Percentiles rank a stretch among this genome's conserved stretches.
Evolutionary conservation across 345 rosid genomes (phyloP).

Genomic region (Conringia planisiliqua): DNA sequence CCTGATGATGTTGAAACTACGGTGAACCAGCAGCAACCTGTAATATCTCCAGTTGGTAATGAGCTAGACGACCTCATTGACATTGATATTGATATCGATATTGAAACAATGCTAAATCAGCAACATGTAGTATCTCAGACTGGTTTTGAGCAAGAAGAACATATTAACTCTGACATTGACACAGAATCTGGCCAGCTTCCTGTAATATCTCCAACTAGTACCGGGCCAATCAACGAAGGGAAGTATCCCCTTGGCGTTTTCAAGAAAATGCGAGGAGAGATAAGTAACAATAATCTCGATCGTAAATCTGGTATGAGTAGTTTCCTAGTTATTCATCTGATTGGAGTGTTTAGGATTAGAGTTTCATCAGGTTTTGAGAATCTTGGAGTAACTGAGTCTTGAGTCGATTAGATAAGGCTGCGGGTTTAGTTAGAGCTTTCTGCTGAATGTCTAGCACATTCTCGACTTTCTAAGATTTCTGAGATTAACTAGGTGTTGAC

Average conservation of each 20-base stretch:
- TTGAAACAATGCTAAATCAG: conserved; percentile 9
- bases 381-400: not conserved
- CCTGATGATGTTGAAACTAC: conserved; percentile 8
- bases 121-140: conserved; percentile 7
- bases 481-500: not conserved
- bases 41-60: conserved; percentile 1
- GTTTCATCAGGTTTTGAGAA: not conserved
- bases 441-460: not conserved
- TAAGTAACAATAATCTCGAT: not conserved
- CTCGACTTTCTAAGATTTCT: not conserved
- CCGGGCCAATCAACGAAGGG: not conserved
- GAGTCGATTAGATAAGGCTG: not conserved
- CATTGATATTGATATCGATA: conserved; percentile 6
- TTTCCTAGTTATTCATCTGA: not conserved
- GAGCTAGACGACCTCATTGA: conserved; percentile 24
- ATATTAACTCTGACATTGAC: conserved; percentile 20
- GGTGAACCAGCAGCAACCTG: not conserved
- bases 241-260: conserved; percentile 15
- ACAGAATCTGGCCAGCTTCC: conserved; percentile 11
- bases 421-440: no score
- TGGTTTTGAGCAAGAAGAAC: conserved; percentile 14
- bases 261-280: conserved; percentile 18
- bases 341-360: not conserved
- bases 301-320: conserved; percentile 9
- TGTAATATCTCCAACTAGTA: conserved; percentile 15